These are phyloP conservation scores for Cunninghamia lanceolata DNA, from an alignment of 75 land plant genomes.

Conservation along the genomic window DNA sequence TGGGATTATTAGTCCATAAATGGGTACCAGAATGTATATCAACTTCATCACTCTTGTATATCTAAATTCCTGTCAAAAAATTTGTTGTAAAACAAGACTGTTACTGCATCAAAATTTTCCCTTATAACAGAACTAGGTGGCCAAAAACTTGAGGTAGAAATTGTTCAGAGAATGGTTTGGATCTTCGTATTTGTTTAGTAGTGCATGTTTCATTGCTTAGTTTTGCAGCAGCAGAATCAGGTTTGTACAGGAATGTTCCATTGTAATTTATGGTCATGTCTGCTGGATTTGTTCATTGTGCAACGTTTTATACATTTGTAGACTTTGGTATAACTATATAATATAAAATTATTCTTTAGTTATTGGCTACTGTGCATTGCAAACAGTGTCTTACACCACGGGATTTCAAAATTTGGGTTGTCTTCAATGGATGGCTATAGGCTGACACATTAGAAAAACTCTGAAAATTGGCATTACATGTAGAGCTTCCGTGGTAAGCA, in stretches of 20 bases:
- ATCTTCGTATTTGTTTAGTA: background rate
- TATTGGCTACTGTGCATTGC: background rate
- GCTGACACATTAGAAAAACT: background rate
- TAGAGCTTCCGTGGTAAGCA: background rate
- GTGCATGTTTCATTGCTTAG: background rate
- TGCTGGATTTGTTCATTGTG: background rate
- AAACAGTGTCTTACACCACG: background rate
- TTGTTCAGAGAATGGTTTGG: background rate
- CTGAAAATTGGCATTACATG: background rate
- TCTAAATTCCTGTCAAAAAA: background rate
- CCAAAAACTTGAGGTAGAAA: background rate
- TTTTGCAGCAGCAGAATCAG: background rate
- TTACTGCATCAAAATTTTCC: background rate
- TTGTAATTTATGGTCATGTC: background rate
- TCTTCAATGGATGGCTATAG: background rate
- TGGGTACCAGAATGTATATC: background rate
- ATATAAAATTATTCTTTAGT: background rate
- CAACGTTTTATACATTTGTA: background rate
- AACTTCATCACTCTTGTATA: background rate
- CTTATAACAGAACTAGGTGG: background rate
- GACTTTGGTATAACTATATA: background rate
- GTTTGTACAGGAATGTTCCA: background rate
- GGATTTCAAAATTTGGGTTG: background rate
- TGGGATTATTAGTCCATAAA: background rate
- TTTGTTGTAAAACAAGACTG: background rate